Evolutionary conservation across 2,329 filamentous ascomycete genomes (phyloP).

Genomic region (Pseudocercospora cruenta): DNA sequence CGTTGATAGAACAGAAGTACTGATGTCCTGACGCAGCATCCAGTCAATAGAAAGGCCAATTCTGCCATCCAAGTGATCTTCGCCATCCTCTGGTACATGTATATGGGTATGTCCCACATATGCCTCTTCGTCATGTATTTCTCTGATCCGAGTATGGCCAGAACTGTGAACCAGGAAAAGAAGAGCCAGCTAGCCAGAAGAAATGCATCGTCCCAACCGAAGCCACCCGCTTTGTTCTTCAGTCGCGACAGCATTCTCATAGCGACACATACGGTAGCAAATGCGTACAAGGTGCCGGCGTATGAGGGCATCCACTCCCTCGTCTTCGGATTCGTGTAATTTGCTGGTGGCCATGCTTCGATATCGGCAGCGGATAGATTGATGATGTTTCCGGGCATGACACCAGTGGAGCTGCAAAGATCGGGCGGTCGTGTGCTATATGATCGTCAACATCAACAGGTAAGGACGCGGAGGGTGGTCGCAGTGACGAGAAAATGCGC

Average conservation of each 20-base stretch:
- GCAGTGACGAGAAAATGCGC: neutral
- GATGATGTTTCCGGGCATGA: slow-evolving; percentile 19
- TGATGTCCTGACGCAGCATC: slow-evolving; percentile 41
- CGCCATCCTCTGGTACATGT: slow-evolving; percentile 27
- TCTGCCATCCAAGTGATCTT: slow-evolving; percentile 41
- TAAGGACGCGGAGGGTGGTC: neutral
- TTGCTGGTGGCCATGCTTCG: slow-evolving; percentile 25
- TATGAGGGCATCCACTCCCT: slow-evolving; percentile 39
- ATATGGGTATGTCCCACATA: slow-evolving; percentile 40
- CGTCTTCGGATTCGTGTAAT: slow-evolving; percentile 33
- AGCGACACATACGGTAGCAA: slow-evolving; percentile 32
- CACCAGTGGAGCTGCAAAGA: neutral
- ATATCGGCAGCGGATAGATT: slow-evolving; percentile 12
- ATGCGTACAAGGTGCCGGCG: slow-evolving; percentile 31
- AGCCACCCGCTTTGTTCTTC: slow-evolving; percentile 27
- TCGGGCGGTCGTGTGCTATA: neutral
- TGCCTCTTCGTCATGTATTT: slow-evolving; percentile 40
- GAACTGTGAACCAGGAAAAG: slow-evolving; percentile 31
- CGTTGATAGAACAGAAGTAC: slow-evolving; percentile 48
- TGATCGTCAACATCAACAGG: neutral
- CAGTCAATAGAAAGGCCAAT: slow-evolving; percentile 38
- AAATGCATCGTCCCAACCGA: slow-evolving; percentile 38
- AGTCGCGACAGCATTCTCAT: slow-evolving; percentile 35
- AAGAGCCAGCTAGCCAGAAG: slow-evolving; percentile 27
- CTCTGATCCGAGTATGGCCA: slow-evolving; percentile 30